Percentiles rank a stretch among this genome's conserved stretches.
Conservation (phyloP, 192 early-diverging fungal genomes). For the Podila epigama region DNA sequence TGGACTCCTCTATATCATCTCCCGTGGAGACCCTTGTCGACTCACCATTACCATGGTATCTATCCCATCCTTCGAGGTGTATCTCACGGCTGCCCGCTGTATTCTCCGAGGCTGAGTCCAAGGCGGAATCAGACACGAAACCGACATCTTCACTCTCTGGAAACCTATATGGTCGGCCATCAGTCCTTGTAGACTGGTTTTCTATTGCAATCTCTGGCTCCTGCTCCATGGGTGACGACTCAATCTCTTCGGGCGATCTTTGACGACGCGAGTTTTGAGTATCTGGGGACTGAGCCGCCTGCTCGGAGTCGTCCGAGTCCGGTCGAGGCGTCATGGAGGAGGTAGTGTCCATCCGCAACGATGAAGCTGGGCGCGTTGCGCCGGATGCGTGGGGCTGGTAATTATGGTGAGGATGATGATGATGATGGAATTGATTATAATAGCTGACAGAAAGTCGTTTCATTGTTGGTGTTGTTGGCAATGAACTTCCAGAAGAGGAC, state of each 20-base stretch:
- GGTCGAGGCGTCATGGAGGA: not conserved
- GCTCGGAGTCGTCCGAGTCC: slow-evolving; percentile 14
- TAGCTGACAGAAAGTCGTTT: slow-evolving; percentile 17
- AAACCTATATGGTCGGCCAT: not conserved
- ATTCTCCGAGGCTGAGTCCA: slow-evolving; percentile 18
- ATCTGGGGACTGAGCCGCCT: not conserved
- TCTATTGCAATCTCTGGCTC: not conserved
- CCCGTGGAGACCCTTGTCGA: not conserved
- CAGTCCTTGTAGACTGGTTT: not conserved
- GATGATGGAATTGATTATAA: slow-evolving; percentile 7
- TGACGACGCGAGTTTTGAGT: not conserved
- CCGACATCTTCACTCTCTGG: slow-evolving; percentile 25
- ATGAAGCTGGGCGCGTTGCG: slow-evolving; percentile 4
- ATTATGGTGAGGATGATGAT: no score
- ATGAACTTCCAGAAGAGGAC: slow-evolving; percentile 2
- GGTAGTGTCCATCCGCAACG: slow-evolving; percentile 28
- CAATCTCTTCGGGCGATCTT: not conserved
- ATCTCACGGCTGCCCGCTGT: slow-evolving; percentile 1
- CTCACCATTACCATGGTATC: slow-evolving; percentile 12
- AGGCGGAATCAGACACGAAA: slow-evolving; percentile 33
- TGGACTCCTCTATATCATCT: no score
- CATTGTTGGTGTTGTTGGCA: slow-evolving; percentile 8
- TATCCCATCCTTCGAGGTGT: slow-evolving; percentile 16
- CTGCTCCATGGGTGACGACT: not conserved
- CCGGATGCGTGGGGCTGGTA: no score